Percentiles rank a stretch among this genome's conserved stretches.
Conservation (phyloP, 305 asterid species). For the Solanum hybrid region DNA sequence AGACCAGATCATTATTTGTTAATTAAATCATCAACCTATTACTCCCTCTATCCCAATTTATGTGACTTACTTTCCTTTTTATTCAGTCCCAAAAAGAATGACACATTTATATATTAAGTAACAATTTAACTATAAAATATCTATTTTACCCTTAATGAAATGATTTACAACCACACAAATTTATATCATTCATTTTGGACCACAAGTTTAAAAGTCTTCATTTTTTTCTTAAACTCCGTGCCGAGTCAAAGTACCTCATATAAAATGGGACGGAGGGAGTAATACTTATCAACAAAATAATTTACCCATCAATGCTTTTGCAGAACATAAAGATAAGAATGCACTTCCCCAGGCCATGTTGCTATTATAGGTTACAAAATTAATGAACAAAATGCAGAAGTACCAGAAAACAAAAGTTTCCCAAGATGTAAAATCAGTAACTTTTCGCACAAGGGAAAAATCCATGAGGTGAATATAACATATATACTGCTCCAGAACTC, state of each 20-base stretch:
- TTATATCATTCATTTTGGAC: too few relatives aligned
- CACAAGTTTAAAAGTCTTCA: too few relatives aligned
- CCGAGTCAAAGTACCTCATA: too few relatives aligned
- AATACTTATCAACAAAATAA: background rate
- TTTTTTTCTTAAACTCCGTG: too few relatives aligned
- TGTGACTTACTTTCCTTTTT: too few relatives aligned
- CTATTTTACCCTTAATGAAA: too few relatives aligned
- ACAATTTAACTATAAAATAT: too few relatives aligned
- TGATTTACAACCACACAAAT: too few relatives aligned
- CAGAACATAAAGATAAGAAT: background rate
- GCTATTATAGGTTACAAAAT: background rate
- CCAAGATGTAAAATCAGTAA: background rate
- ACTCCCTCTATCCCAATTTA: too few relatives aligned
- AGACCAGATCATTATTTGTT: background rate
- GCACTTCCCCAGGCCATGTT: background rate
- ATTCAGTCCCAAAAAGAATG: too few relatives aligned
- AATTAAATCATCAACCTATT: background rate
- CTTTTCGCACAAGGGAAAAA: background rate
- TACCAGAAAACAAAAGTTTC: background rate
- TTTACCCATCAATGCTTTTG: background rate
- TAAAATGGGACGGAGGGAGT: too few relatives aligned
- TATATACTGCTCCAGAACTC: background rate
- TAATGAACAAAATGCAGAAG: background rate
- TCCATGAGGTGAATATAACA: background rate
- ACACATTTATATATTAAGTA: too few relatives aligned